Conservation (phyloP, 164 flowering plant species). For the Stephania yunnanensis region DNA sequence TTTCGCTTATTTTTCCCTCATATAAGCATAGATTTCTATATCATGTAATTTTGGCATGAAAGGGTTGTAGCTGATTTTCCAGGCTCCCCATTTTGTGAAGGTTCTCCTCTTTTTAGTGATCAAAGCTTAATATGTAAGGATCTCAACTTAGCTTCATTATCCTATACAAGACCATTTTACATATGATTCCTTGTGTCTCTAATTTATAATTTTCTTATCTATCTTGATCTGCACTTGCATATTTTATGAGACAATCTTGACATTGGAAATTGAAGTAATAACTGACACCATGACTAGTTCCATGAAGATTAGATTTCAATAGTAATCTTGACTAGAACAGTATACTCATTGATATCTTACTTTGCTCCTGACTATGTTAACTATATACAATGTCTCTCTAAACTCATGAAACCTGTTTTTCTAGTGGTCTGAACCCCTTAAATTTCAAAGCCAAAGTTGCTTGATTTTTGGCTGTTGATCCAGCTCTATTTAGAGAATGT, state of each 20-base stretch:
- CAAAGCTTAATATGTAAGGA: slow-evolving; percentile 19
- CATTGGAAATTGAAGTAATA: background rate
- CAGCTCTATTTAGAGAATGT: too few species aligned
- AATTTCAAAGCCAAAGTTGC: too few species aligned
- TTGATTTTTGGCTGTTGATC: too few species aligned
- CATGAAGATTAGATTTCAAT: background rate
- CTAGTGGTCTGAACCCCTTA: too few species aligned
- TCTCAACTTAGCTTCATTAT: slow-evolving; percentile 18
- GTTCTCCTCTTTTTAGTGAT: slow-evolving; percentile 1
- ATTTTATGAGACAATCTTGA: background rate
- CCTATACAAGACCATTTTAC: slow-evolving; percentile 11
- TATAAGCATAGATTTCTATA: slow-evolving; percentile 11
- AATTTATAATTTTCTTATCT: background rate
- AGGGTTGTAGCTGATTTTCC: slow-evolving; percentile 27
- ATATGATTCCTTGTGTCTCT: slow-evolving; percentile 8
- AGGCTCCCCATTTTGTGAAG: slow-evolving; percentile 23
- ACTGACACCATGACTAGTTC: background rate
- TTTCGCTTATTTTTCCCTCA: slow-evolving; percentile 5
- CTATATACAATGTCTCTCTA: too few species aligned
- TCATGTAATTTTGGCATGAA: slow-evolving; percentile 19
- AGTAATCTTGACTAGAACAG: background rate
- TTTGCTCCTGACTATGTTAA: background rate
- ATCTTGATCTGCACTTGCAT: background rate
- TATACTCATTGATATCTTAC: background rate
- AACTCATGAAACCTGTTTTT: too few species aligned